Conservation (phyloP, 2,329 filamentous ascomycete species). For the Colletotrichum shisoi region DNA sequence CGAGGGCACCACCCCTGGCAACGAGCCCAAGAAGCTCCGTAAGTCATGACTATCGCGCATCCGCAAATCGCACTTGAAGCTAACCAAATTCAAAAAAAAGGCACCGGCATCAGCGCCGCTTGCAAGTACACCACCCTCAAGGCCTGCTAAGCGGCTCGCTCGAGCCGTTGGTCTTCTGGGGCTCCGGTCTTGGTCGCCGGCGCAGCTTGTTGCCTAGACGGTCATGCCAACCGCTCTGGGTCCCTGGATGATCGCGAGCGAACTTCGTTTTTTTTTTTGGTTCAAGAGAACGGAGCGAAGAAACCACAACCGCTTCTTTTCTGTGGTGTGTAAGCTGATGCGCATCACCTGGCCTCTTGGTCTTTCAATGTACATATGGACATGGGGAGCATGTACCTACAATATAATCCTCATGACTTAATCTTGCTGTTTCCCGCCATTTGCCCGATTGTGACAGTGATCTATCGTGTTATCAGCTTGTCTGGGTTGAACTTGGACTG, state of each 20-base stretch:
- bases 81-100: no score
- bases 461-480: no score
- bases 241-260: conserved; percentile 24
- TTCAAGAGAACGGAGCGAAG: conserved; percentile 22
- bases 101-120: background rate
- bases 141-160: conserved; percentile 37
- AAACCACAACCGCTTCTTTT: conserved; percentile 20
- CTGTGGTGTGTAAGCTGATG: conserved; percentile 38
- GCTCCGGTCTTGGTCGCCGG: background rate
- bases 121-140: conserved; percentile 37
- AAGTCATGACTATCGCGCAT: no score
- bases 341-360: conserved; percentile 30
- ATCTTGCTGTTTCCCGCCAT: background rate
- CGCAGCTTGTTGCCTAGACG: background rate
- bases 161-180: background rate
- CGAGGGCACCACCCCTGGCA: conserved; percentile 39
- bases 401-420: conserved; percentile 36
- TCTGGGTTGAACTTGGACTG: background rate
- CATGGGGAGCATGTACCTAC: conserved; percentile 32
- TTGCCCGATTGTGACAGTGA: background rate
- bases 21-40: conserved; percentile 39
- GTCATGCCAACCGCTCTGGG: conserved; percentile 5
- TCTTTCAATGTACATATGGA: conserved; percentile 35
- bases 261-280: conserved; percentile 30
- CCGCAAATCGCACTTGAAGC: no score